Evolutionary conservation across 2,329 filamentous ascomycete species (phyloP).

Genomic region (Pyricularia grisea): DNA sequence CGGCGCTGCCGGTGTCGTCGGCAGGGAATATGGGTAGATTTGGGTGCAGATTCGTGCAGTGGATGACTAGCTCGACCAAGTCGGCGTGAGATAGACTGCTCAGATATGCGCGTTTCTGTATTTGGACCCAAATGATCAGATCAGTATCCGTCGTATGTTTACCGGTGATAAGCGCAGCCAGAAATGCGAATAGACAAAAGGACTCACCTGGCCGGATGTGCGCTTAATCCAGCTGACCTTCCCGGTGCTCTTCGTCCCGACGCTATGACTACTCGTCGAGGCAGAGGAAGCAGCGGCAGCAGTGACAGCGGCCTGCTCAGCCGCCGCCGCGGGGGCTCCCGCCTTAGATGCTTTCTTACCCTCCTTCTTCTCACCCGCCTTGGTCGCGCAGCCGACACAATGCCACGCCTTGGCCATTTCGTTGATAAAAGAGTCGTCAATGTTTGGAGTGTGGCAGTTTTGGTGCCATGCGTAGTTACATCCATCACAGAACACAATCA

Average conservation of each 20-base stretch:
- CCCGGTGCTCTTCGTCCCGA: background rate
- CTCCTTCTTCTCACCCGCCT: constrained; percentile 21
- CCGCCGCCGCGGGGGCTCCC: background rate
- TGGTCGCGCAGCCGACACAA: constrained; percentile 51
- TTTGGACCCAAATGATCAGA: background rate
- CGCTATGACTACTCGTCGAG: background rate
- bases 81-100: constrained; percentile 48
- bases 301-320: background rate
- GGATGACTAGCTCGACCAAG: constrained; percentile 56
- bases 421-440: constrained; percentile 58
- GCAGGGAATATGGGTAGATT: constrained; percentile 55
- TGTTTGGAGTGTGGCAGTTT: constrained; percentile 67
- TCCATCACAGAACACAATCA: constrained; percentile 78
- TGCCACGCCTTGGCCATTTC: constrained; percentile 63
- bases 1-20: background rate
- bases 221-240: constrained; percentile 27
- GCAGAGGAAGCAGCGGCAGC: background rate
- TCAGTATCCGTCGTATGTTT: background rate
- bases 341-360: constrained; percentile 13
- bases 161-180: background rate
- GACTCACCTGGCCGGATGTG: constrained; percentile 27
- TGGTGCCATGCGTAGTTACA: constrained; percentile 77
- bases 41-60: constrained; percentile 50
- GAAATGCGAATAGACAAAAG: background rate
- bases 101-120: constrained; percentile 54